Conservation (phyloP, 371 early-diverging fungal genomes). For the Apophysomyces ossiformis region DNA sequence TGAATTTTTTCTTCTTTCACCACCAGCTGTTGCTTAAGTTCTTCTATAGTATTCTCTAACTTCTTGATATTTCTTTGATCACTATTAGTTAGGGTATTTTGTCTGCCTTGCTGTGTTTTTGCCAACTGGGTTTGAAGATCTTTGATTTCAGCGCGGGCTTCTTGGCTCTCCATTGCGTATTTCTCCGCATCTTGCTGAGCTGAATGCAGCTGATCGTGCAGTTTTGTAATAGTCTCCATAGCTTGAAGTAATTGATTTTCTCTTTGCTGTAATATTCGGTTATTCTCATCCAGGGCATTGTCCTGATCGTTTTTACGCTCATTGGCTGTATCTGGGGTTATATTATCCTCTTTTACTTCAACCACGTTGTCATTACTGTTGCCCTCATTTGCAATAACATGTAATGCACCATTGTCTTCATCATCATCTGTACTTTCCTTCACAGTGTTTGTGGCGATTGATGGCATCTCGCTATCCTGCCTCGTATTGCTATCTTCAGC, state of each 20-base stretch:
- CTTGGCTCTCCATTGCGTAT: constrained; percentile 19
- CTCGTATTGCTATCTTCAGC: too few species aligned
- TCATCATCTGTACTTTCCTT: constrained; percentile 2
- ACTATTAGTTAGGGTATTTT: constrained; percentile 14
- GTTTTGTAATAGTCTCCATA: constrained; percentile 64
- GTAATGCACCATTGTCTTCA: background rate
- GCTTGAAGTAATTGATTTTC: constrained; percentile 66
- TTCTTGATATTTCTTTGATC: constrained; percentile 27
- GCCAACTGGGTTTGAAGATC: constrained; percentile 14
- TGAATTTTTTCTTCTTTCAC: constrained; percentile 69
- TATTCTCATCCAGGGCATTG: background rate
- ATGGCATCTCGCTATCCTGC: too few species aligned
- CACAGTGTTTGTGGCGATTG: too few species aligned
- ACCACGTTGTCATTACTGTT: background rate
- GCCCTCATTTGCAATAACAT: background rate
- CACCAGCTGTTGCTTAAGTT: constrained; percentile 54
- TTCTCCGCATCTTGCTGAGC: constrained; percentile 42
- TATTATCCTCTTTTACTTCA: background rate
- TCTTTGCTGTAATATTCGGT: constrained; percentile 59
- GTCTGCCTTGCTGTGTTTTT: constrained; percentile 12
- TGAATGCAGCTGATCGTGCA: constrained; percentile 64
- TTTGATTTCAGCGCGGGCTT: constrained; percentile 4
- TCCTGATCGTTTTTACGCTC: background rate
- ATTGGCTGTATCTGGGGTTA: background rate
- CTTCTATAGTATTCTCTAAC: constrained; percentile 53